Conservation (phyloP, 305 asterid species). For the Lippia alba region DNA sequence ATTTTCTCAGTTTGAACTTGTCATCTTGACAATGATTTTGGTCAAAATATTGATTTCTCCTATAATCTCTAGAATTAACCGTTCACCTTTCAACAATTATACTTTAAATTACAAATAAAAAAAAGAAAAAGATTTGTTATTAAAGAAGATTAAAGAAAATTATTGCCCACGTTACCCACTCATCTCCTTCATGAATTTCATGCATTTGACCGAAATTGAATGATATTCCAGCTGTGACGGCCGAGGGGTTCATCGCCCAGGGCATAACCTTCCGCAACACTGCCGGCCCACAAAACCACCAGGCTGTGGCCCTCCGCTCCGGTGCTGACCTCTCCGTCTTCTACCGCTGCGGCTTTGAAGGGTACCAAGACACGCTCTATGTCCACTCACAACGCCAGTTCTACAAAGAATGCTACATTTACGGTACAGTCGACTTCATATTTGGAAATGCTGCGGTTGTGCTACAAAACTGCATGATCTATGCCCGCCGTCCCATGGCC, state of each 20-base stretch:
- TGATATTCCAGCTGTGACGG: conserved; percentile 58
- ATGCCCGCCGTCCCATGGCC: conserved; percentile 69
- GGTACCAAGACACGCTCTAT: conserved; percentile 85
- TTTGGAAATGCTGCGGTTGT: conserved; percentile 84
- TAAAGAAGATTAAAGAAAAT: background rate
- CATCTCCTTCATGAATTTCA: background rate
- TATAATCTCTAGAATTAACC: conserved; percentile 26
- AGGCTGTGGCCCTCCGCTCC: conserved; percentile 84
- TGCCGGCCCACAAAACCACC: conserved; percentile 78
- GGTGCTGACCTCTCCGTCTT: conserved; percentile 81
- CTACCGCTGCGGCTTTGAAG: conserved; percentile 73
- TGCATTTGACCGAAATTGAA: background rate
- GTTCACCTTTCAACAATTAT: background rate
- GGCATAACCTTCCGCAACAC: conserved; percentile 84
- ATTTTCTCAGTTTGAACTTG: conserved; percentile 27
- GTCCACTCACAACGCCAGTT: conserved; percentile 82
- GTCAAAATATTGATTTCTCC: conserved; percentile 3
- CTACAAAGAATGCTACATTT: conserved; percentile 75
- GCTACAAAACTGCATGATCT: conserved; percentile 81
- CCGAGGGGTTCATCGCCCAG: conserved; percentile 74
- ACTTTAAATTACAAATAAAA: background rate
- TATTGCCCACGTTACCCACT: no score
- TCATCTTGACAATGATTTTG: conserved; percentile 16
- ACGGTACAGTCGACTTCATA: conserved; percentile 83
- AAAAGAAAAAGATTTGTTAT: background rate